Base-by-base conservation (phyloP, 495 filamentous ascomycete genomes). In the Podospora fimiseda region DNA sequence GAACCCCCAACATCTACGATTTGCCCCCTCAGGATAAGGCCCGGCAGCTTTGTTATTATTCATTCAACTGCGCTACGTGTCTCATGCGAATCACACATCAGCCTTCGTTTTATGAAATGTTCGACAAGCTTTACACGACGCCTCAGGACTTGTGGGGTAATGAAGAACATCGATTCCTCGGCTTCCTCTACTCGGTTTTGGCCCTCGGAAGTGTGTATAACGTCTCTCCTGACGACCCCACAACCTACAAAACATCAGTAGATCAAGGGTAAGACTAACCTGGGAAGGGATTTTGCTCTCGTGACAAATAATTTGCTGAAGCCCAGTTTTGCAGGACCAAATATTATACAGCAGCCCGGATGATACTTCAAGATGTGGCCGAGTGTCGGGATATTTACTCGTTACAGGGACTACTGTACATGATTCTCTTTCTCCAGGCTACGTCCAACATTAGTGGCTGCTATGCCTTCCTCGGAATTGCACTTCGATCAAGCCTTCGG, bases 381-480 rank as follows among this genome's bases (percentile, higher is more conserved):
- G 89, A 96, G 59, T 95, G 90, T 57, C 81, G 90, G 53, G 91
- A 96, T 68, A 74, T 97, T 42, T 79, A 71, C 11, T 90, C 89
- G 2, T 74, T 97, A 14, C 91, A 97, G 63, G 86, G 87, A 1
- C 81, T 96, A 22, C 73, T 95, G 21, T 94, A 90, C 72, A 94
- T 95, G 87, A 87, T 95, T 39, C 71, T 96, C 1, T 97, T 96
- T 63, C 75, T 97, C 1, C 92, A 97, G 53, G 88, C 86, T 0
- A 90, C 93, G 14, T 88, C 90, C 6, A 90, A 93, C 61, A 74
- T 96, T 48, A 92, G 88, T 60, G 93, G 87, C 18, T 97, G 92
- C 66, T 96, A 96, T 66, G 87, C 90, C 0, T 95, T 93, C 68
- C 79, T 97, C 45, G 92, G 90, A 18, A 89, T 96, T 54, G 91